phyloP scores from a whole-genome alignment of 441 rosid species.

The Kokia cookei region DNA sequence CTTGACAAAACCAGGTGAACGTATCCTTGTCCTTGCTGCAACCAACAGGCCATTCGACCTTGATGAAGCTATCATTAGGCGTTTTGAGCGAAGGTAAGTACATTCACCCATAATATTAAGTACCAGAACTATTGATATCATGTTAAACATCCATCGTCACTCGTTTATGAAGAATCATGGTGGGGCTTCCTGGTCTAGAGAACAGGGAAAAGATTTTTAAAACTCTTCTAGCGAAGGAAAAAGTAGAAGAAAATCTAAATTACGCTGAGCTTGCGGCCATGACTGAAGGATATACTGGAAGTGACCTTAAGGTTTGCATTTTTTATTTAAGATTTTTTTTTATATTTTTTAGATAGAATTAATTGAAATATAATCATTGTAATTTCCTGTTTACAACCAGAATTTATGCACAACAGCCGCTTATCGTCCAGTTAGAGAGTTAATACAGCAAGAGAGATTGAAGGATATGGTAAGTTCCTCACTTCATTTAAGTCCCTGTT shows the following conservation, averaged over 20 bases:
- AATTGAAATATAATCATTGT: not conserved
- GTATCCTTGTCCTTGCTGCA: constrained; percentile 74
- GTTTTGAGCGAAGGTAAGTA: constrained; percentile 69
- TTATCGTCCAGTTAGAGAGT: constrained; percentile 69
- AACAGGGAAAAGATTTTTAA: constrained; percentile 60
- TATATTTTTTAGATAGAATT: not conserved
- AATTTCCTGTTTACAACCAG: constrained; percentile 28
- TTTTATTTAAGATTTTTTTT: not conserved
- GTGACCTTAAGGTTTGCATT: constrained; percentile 59
- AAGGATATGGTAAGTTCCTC: constrained; percentile 48
- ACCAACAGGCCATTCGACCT: constrained; percentile 86
- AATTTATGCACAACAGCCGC: constrained; percentile 80
- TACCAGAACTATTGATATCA: not conserved
- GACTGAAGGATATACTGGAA: constrained; percentile 77
- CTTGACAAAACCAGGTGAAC: constrained; percentile 51
- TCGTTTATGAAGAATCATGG: constrained; percentile 47
- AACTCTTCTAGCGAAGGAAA: constrained; percentile 61
- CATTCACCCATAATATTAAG: not conserved
- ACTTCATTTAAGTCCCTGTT: not conserved
- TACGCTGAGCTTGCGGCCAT: constrained; percentile 56
- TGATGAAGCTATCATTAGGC: constrained; percentile 76
- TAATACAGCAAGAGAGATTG: constrained; percentile 62
- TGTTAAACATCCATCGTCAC: not conserved
- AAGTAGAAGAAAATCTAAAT: constrained; percentile 43
- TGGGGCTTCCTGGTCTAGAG: constrained; percentile 57